Evolutionary conservation across 2,329 filamentous ascomycete genomes (phyloP), one percentile per base, ranked within the genome.

Genomic region (Fusarium xyrophilum): DNA sequence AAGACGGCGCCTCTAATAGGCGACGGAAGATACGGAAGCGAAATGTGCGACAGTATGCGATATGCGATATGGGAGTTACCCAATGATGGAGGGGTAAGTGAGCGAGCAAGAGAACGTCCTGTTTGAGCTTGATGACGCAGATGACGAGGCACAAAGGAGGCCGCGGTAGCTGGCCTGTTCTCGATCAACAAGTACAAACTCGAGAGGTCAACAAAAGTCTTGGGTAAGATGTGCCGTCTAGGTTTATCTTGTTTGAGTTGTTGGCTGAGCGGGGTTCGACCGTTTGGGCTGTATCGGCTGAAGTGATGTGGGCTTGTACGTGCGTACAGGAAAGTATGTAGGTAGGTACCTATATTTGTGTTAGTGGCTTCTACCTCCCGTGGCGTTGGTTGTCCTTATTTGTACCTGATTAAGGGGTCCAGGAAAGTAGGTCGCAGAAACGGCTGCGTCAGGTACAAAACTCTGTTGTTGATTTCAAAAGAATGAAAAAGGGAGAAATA

Each of bases 391-490:
- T 60, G 32, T 27, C 25, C 33, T 32, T 33, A 39, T 50, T 38
- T 27, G 47, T 53, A 56, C 58, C 48, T 58, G 62, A 60, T 46
- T 58, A 63, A 60, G 54, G 46, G 69, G 59, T 63, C 66, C 71
- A 71, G 63, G 7, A 46, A 28, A 46, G 25, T 51, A 56, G 74
- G 74, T 72, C 74, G 74, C 74, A 76, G 72, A 74, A 73, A 74
- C 66, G 74, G 74, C 58, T 74, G 69, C 69, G 56, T 61, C 65
- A 73, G 71, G 71, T 66, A 74, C 72, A 62, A 61, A 48, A 55
- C 12, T 51, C 30, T 42, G n/a, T 28, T 30, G 36, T 50, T 33
- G 59, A 38, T 60, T 60, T 44, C 39, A 48, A 43, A 48, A 58
- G 42, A 44, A 62, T 30, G 17, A 51, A n/a, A 27, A 47, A 28